Conservation (phyloP, 768 basidiomycete genomes). For the Mycena rosella region DNA sequence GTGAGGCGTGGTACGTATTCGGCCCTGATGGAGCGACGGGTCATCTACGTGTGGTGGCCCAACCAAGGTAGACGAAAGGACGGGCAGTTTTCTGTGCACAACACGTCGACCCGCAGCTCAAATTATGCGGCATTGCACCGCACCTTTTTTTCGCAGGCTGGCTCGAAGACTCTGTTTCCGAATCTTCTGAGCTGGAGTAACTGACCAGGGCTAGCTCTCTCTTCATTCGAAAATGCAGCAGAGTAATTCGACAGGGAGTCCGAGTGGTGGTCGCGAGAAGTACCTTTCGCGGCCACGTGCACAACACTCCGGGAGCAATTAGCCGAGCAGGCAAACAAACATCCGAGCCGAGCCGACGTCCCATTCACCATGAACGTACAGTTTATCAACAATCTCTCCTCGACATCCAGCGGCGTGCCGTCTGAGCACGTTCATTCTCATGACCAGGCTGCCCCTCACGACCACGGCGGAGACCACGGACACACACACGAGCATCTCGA, state of each 20-base stretch:
- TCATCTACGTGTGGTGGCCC: conserved; percentile 71
- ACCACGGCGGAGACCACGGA: conserved; percentile 84
- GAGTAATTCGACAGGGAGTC: too few relatives aligned
- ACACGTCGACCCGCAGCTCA: neutral
- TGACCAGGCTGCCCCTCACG: conserved; percentile 55
- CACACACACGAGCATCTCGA: conserved; percentile 96
- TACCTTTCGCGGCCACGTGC: neutral
- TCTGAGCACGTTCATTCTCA: conserved; percentile 64
- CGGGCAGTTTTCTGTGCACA: conserved; percentile 69
- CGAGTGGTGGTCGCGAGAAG: too few relatives aligned
- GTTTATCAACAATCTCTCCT: conserved; percentile 78
- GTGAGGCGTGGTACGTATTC: conserved; percentile 79
- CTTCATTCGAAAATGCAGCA: conserved; percentile 48
- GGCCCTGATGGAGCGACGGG: conserved; percentile 87
- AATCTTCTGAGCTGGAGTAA: conserved; percentile 62
- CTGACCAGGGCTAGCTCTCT: conserved; percentile 55
- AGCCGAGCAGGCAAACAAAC: conserved; percentile 5
- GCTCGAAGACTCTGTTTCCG: conserved; percentile 20
- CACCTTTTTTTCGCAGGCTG: conserved; percentile 59
- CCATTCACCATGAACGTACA: conserved; percentile 67
- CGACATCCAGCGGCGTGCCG: conserved; percentile 44
- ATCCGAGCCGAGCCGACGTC: neutral
- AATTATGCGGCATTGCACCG: conserved; percentile 4
- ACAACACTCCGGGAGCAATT: neutral
- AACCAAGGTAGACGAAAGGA: conserved; percentile 63